These are phyloP conservation scores for Mucor irregularis DNA, from an alignment of 371 early-diverging fungal genomes.

Conservation along the genomic window DNA sequence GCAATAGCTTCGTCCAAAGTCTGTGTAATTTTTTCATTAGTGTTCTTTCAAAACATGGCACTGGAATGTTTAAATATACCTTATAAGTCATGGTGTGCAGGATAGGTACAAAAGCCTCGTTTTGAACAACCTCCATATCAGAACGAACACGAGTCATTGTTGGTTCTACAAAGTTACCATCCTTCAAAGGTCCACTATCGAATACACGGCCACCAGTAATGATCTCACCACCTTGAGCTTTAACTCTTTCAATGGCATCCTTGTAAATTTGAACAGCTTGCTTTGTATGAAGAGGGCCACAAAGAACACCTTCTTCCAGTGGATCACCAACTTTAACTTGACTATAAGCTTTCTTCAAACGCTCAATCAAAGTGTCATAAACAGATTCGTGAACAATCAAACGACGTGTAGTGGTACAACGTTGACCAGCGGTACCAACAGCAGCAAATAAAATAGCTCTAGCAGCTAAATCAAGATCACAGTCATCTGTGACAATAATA, in stretches of 20 bases:
- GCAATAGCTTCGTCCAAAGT: slow-evolving; percentile 86
- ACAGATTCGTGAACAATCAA: slow-evolving; percentile 91
- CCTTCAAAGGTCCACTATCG: slow-evolving; percentile 31
- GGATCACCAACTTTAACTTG: slow-evolving; percentile 95
- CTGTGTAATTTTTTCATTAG: no score
- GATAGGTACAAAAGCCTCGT: slow-evolving; percentile 96
- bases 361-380: slow-evolving; percentile 82
- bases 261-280: slow-evolving; percentile 78
- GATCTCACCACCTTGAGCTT: slow-evolving; percentile 87
- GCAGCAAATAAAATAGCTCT: slow-evolving; percentile 93
- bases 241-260: slow-evolving; percentile 74
- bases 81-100: slow-evolving; percentile 85
- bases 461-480: slow-evolving; percentile 92
- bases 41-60: background rate
- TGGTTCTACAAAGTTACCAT: slow-evolving; percentile 95
- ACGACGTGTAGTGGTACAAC: slow-evolving; percentile 95
- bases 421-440: slow-evolving; percentile 96
- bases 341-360: slow-evolving; percentile 80
- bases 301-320: slow-evolving; percentile 77
- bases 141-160: slow-evolving; percentile 85
- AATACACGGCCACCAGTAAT: slow-evolving; percentile 83
- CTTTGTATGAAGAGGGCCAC: slow-evolving; percentile 94
- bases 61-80: slow-evolving; percentile 25
- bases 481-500: slow-evolving; percentile 90
- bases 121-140: slow-evolving; percentile 81